phyloP scores from a whole-genome alignment of 805 yeast species.

The Barnettozyma botsteinii region DNA sequence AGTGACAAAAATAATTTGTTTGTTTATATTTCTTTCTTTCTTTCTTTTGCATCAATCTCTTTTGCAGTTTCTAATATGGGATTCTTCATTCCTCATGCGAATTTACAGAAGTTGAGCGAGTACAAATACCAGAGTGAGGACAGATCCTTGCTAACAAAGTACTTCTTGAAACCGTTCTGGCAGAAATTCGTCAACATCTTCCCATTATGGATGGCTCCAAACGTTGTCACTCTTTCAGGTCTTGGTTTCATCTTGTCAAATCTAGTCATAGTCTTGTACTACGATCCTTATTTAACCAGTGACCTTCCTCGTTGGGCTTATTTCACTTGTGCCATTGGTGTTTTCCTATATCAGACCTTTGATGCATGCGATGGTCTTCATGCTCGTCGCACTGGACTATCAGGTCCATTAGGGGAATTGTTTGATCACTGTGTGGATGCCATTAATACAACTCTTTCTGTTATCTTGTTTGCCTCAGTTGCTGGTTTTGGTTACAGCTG shows the following conservation, averaged over 20 bases:
- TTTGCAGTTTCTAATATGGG: slow-evolving; percentile 53
- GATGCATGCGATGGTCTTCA: slow-evolving; percentile 96
- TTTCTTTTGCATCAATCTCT: too few relatives aligned
- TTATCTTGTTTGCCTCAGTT: slow-evolving; percentile 69
- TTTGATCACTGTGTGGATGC: slow-evolving; percentile 86
- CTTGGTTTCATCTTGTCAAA: slow-evolving; percentile 64
- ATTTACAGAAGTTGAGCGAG: slow-evolving; percentile 45
- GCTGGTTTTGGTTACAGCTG: slow-evolving; percentile 69
- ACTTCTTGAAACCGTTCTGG: slow-evolving; percentile 82
- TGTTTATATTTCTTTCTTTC: too few relatives aligned
- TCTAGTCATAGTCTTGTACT: slow-evolving; percentile 57
- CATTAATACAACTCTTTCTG: slow-evolving; percentile 73
- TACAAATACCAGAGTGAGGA: slow-evolving; percentile 69
- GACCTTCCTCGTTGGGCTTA: slow-evolving; percentile 73
- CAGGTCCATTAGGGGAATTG: slow-evolving; percentile 90
- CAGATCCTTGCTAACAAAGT: slow-evolving; percentile 69
- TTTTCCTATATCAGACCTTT: slow-evolving; percentile 89
- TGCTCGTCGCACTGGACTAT: slow-evolving; percentile 92
- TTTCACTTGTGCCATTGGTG: slow-evolving; percentile 68
- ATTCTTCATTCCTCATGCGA: slow-evolving; percentile 48
- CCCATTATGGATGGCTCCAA: slow-evolving; percentile 90
- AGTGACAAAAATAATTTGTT: too few relatives aligned
- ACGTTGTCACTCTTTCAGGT: slow-evolving; percentile 79
- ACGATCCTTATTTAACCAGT: slow-evolving; percentile 60
- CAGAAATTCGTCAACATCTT: slow-evolving; percentile 60